phyloP scores from a whole-genome alignment of 306 rosid species.

The Malus fusca region DNA sequence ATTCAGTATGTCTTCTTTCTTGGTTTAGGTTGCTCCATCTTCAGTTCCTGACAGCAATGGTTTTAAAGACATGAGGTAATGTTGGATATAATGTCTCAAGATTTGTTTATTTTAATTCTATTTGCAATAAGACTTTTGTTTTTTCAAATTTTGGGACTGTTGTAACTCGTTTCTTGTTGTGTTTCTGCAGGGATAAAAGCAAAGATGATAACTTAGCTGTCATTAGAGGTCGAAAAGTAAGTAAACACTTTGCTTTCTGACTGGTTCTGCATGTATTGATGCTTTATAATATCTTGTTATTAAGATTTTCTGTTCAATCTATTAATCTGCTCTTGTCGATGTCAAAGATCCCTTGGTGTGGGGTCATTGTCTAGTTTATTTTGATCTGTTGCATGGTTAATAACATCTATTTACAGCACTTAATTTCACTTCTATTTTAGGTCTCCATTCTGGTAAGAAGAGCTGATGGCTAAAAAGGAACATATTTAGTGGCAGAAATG shows the following conservation, averaged over 20 bases:
- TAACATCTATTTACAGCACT: neutral
- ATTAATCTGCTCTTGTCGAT: neutral
- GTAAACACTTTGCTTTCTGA: conserved; percentile 14
- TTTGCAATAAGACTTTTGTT: neutral
- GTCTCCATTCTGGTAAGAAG: neutral
- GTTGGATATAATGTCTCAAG: neutral
- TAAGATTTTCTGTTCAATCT: neutral
- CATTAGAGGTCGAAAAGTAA: conserved; percentile 65
- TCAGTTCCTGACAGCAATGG: conserved; percentile 47
- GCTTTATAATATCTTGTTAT: neutral
- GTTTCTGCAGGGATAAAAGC: conserved; percentile 45
- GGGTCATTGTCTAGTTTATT: neutral
- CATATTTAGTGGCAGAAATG: neutral
- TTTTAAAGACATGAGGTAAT: conserved; percentile 53
- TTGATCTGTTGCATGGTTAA: neutral
- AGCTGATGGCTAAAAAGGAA: neutral
- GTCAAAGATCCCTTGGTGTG: neutral
- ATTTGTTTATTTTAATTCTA: neutral
- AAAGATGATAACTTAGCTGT: conserved; percentile 37
- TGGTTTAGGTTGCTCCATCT: conserved; percentile 44
- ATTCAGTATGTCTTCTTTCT: neutral
- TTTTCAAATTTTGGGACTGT: neutral
- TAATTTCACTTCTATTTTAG: neutral
- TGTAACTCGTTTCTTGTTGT: conserved; percentile 8
- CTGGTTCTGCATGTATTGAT: neutral